These are phyloP conservation scores for Cladophialophora yegresii DNA, from an alignment of 2,329 filamentous ascomycete species.

Conservation along the genomic window DNA sequence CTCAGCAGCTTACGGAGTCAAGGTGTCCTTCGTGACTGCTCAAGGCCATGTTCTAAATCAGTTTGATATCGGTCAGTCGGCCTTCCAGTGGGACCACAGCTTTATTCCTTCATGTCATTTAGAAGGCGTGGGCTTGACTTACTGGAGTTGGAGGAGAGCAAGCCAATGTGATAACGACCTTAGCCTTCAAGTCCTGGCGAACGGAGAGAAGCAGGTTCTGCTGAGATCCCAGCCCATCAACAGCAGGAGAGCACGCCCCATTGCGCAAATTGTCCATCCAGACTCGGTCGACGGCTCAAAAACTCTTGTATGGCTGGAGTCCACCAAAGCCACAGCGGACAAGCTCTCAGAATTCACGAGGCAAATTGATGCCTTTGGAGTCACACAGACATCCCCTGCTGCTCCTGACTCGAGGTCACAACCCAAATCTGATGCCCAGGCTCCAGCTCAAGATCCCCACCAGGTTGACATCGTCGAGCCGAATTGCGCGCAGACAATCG, in stretches of 20 bases:
- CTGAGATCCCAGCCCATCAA: slow-evolving; percentile 22
- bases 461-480: slow-evolving; percentile 22
- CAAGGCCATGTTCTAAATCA: slow-evolving; percentile 33
- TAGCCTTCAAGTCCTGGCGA: slow-evolving; percentile 23
- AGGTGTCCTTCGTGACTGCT: slow-evolving; percentile 33
- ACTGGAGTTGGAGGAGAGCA: slow-evolving; percentile 19
- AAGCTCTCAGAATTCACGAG: slow-evolving; percentile 18
- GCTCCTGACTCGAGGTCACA: slow-evolving; percentile 5
- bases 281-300: slow-evolving; percentile 26
- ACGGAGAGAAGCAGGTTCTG: slow-evolving; percentile 29
- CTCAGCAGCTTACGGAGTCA: slow-evolving; percentile 29
- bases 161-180: neutral
- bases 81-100: slow-evolving; percentile 9
- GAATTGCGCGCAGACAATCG: slow-evolving; percentile 25
- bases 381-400: neutral
- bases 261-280: slow-evolving; percentile 25
- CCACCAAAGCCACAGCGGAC: neutral
- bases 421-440: slow-evolving; percentile 1
- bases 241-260: slow-evolving; percentile 15
- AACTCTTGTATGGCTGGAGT: slow-evolving; percentile 33
- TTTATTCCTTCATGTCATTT: neutral
- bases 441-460: neutral
- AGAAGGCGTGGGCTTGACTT: slow-evolving; percentile 25
- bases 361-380: slow-evolving; percentile 26
- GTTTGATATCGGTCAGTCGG: slow-evolving; percentile 25